Conservation (phyloP, 1,139 yeast genomes). For the Candida sojae region DNA sequence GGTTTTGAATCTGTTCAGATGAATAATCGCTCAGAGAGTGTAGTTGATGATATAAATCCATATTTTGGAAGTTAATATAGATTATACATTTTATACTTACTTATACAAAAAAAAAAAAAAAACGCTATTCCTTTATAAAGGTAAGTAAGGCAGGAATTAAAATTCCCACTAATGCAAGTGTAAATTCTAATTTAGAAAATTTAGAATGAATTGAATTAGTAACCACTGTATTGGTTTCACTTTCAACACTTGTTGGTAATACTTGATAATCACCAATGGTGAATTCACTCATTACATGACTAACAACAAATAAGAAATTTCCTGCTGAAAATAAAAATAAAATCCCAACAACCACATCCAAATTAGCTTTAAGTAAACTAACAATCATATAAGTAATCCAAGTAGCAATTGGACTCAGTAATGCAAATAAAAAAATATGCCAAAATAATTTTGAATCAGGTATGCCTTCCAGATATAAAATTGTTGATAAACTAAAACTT, state of each 20-base stretch:
- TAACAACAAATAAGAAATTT: slow-evolving; percentile 69
- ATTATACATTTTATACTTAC: slow-evolving; percentile 2
- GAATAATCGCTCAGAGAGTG: slow-evolving; percentile 8
- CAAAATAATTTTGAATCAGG: slow-evolving; percentile 31
- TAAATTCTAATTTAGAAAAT: slow-evolving; percentile 11
- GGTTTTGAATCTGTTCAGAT: slow-evolving; percentile 5
- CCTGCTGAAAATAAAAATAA: slow-evolving; percentile 68
- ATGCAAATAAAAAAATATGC: slow-evolving; percentile 49
- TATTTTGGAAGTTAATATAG: slow-evolving; percentile 7
- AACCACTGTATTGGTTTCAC: slow-evolving; percentile 8
- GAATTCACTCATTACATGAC: slow-evolving; percentile 55
- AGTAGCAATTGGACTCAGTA: slow-evolving; percentile 56
- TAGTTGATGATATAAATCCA: slow-evolving; percentile 11
- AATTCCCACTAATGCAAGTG: slow-evolving; percentile 17
- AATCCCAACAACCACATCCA: slow-evolving; percentile 49
- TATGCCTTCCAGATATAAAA: slow-evolving; percentile 45
- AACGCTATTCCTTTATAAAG: slow-evolving; percentile 15
- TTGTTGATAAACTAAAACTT: slow-evolving; percentile 65
- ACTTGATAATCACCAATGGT: slow-evolving; percentile 4
- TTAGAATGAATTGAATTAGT: slow-evolving; percentile 4
- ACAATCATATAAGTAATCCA: slow-evolving; percentile 45
- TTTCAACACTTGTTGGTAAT: slow-evolving; percentile 13
- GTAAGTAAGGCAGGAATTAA: slow-evolving; percentile 18
- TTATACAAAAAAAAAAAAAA: neutral
- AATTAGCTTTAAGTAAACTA: slow-evolving; percentile 25